Conservation (phyloP, 441 rosid species). For the Adansonia rubrostipa region DNA sequence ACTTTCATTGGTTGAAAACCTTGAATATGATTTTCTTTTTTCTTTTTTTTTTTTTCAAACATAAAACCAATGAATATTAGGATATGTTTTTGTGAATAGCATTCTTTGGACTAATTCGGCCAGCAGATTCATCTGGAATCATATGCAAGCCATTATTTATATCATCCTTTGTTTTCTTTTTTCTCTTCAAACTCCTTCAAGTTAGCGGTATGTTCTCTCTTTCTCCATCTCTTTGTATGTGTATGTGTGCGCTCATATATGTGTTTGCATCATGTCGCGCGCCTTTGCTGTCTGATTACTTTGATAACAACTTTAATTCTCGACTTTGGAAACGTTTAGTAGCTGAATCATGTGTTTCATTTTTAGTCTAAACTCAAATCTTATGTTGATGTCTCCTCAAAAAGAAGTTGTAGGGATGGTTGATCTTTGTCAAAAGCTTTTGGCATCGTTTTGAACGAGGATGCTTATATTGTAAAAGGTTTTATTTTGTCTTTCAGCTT, state of each 20-base stretch:
- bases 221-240: not conserved
- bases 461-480: not conserved
- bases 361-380: not conserved
- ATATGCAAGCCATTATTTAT: not conserved
- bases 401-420: not conserved
- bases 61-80: not conserved
- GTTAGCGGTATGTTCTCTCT: not conserved
- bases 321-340: not conserved
- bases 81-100: not conserved
- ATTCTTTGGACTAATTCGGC: not conserved
- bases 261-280: no score
- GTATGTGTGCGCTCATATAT: no score
- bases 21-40: not conserved
- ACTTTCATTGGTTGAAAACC: not conserved
- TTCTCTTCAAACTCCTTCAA: no score
- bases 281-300: not conserved
- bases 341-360: not conserved
- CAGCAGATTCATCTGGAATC: not conserved
- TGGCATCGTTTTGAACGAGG: not conserved
- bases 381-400: not conserved
- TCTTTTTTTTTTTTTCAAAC: not conserved
- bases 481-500: not conserved
- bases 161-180: slow-evolving; percentile 34
- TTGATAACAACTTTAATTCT: not conserved
- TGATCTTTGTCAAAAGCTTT: not conserved